A percentile compares a stretch with the other conserved stretches of the same genome.
phyloP scores from a whole-genome alignment of 2,329 filamentous ascomycete species.

The Exophiala sideris region DNA sequence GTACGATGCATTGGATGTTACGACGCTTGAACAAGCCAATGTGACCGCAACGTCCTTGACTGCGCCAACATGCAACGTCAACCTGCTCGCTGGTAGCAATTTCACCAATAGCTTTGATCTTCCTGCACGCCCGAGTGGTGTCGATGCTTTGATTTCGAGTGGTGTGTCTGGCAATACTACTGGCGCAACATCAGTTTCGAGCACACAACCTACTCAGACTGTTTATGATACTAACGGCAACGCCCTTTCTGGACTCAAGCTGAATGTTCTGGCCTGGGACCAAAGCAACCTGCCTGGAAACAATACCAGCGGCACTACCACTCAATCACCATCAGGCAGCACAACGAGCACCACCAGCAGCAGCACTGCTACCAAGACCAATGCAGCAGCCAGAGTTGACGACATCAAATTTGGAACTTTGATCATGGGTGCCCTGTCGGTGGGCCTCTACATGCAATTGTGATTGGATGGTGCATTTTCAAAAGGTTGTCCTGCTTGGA shows the following conservation, averaged over 20 bases:
- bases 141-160: constrained; percentile 68
- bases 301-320: constrained; percentile 34
- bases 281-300: constrained; percentile 56
- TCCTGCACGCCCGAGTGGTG: constrained; percentile 64
- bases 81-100: constrained; percentile 63
- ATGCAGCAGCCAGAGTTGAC: constrained; percentile 18
- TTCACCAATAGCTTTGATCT: constrained; percentile 80
- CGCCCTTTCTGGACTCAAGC: constrained; percentile 61
- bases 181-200: constrained; percentile 41
- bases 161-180: constrained; percentile 61
- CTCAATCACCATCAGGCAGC: constrained; percentile 21
- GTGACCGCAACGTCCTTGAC: constrained; percentile 52
- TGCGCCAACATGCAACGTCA: constrained; percentile 62
- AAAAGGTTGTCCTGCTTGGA: too few species aligned
- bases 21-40: constrained; percentile 61
- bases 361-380: constrained; percentile 16
- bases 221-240: constrained; percentile 57
- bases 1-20: constrained; percentile 71
- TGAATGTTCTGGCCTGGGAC: constrained; percentile 52
- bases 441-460: constrained; percentile 20
- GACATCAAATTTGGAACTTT: constrained; percentile 15
- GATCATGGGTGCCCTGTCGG: constrained; percentile 13
- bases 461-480: background rate
- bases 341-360: constrained; percentile 9
- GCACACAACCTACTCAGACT: constrained; percentile 54